Evolutionary conservation across 2,329 filamentous ascomycete genomes (phyloP).

Genomic region (Byssothecium circinans): DNA sequence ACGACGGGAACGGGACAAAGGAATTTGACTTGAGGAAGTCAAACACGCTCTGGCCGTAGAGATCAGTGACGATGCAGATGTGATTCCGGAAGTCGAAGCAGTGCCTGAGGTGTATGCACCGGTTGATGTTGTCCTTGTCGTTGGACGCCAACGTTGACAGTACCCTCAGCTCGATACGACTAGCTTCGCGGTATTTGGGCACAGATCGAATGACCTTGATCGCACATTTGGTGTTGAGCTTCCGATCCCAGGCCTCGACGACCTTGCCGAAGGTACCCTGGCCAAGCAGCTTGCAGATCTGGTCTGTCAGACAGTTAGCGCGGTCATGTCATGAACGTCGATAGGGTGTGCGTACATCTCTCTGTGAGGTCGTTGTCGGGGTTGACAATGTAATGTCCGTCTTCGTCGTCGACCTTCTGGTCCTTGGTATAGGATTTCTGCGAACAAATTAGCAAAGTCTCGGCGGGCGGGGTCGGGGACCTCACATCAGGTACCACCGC

Average conservation of each 20-base stretch:
- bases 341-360: slow-evolving; percentile 68
- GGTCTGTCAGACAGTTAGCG: slow-evolving; percentile 59
- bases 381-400: slow-evolving; percentile 94
- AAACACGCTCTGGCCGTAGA: slow-evolving; percentile 93
- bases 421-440: slow-evolving; percentile 54
- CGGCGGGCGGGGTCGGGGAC: not conserved
- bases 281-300: slow-evolving; percentile 84
- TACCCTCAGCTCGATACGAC: slow-evolving; percentile 89
- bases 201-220: slow-evolving; percentile 99
- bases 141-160: slow-evolving; percentile 89
- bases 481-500: slow-evolving; percentile 63
- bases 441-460: not conserved
- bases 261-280: slow-evolving; percentile 99
- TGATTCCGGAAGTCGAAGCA: slow-evolving; percentile 98
- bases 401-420: slow-evolving; percentile 88
- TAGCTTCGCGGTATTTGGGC: slow-evolving; percentile 96
- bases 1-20: slow-evolving; percentile 97
- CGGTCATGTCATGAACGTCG: not conserved
- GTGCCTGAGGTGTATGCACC: slow-evolving; percentile 93
- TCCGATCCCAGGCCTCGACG: slow-evolving; percentile 83
- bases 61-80: slow-evolving; percentile 80
- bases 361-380: slow-evolving; percentile 84
- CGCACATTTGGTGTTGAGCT: slow-evolving; percentile 77
- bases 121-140: slow-evolving; percentile 87
- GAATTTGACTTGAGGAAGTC: slow-evolving; percentile 95